A percentile compares a stretch with the other conserved stretches of the same genome.
phyloP scores from a whole-genome alignment of 2,329 filamentous ascomycete species.

The Colletotrichum agaves region DNA sequence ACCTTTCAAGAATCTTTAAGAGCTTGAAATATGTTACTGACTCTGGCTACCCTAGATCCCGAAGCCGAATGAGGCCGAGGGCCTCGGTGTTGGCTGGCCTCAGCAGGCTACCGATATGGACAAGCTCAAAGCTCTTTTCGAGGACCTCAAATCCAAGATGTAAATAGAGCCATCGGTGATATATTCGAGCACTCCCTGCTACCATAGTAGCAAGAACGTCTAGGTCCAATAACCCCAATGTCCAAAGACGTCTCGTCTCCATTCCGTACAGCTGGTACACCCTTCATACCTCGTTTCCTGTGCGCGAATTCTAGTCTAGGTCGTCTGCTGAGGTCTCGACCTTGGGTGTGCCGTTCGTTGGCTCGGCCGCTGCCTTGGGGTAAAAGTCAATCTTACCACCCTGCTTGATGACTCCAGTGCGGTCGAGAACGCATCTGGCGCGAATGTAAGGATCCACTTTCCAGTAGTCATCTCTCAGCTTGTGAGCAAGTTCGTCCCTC shows the following conservation, averaged over 20 bases:
- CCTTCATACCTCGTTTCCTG: background rate
- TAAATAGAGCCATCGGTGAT: constrained; percentile 50
- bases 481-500: constrained; percentile 69
- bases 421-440: constrained; percentile 86
- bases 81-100: constrained; percentile 85
- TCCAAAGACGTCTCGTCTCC: background rate
- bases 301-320: constrained; percentile 52
- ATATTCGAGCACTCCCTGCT: background rate
- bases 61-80: constrained; percentile 87
- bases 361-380: constrained; percentile 43
- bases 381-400: constrained; percentile 81
- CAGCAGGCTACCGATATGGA: constrained; percentile 81
- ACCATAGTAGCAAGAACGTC: constrained; percentile 1
- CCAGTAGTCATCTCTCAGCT: constrained; percentile 85
- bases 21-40: constrained; percentile 3
- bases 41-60: constrained; percentile 73
- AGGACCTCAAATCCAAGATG: constrained; percentile 92
- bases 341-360: constrained; percentile 40
- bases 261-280: background rate
- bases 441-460: constrained; percentile 86
- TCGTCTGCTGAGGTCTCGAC: constrained; percentile 56
- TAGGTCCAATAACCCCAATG: constrained; percentile 35
- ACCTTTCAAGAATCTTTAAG: too few species aligned
- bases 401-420: constrained; percentile 75
- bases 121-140: constrained; percentile 79